Base-by-base conservation (phyloP, 352 stramenopile genomes). In the Globisporangium heterothallicum region DNA sequence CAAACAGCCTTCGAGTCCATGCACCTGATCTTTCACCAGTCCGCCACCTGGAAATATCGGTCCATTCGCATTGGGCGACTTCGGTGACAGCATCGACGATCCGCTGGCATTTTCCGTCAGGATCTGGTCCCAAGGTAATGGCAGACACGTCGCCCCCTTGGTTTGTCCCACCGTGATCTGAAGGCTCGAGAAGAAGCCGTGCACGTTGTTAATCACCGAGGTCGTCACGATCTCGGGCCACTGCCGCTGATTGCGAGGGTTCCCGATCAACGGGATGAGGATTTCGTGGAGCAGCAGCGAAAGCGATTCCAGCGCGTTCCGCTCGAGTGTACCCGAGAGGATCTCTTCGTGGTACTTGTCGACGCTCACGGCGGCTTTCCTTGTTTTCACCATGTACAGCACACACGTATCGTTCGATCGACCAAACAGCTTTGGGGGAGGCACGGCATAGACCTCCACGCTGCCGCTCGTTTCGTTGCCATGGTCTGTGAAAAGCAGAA, bases 141-240 rank as follows among this genome's bases (percentile, higher is more conserved):
- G 86, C 19, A 96, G 66, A 58, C 79, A 92, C 25, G 87, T 95
- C 4, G 71, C 73, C 0, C 87, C 87, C 24, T 84, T 72, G 14
- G 87, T 91, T 53, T 95, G 84, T 2, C 87, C 87, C 10, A 92
- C 66, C 0, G 80, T 95, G 64, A 96, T 96, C 64, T 96, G 84
- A 8, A 96, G 40, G 29, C 74, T 92, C 7, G 79, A 88, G 49
- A 84, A 89, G 60, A 92, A 92, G 29, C 72, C 68, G 45, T 91
- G 77, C 1, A 89, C 62, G 35, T 90, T 89, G 63, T 70, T 79
- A 36, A 90, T 71, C 35, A 93, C 71, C 19, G 79, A 90, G 7
- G 75, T 74, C 4, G 81, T 80, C 36, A 90, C 81, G 72, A 92
- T 89, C 61, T 92, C 81, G 10, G 77, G 80, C 79, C 84, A 92